Percentiles rank a stretch among this genome's conserved stretches.
These are phyloP conservation scores for Syzygium jambos DNA, from an alignment of 345 rosid genomes.

Conservation along the genomic window DNA sequence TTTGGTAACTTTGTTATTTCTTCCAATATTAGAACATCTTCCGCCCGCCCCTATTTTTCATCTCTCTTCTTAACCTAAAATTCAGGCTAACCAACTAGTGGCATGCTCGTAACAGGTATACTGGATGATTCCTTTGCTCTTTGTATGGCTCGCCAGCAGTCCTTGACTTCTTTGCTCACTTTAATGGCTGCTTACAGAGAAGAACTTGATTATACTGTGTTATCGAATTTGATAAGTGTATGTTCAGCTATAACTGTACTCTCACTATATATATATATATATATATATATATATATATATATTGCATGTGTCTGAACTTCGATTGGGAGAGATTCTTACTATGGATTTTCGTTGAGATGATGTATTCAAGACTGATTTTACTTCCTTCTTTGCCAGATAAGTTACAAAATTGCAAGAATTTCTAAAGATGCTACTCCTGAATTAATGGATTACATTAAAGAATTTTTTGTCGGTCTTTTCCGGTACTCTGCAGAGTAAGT, in stretches of 20 bases:
- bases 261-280: not conserved
- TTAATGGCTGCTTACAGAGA: conserved; percentile 64
- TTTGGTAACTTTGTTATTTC: conserved; percentile 40
- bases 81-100: conserved; percentile 2
- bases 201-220: conserved; percentile 70
- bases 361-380: conserved; percentile 7
- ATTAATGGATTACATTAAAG: conserved; percentile 37
- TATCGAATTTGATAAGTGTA: conserved; percentile 79
- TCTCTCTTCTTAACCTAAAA: not conserved
- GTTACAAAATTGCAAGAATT: conserved; percentile 60
- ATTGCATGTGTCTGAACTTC: too few relatives aligned
- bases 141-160: conserved; percentile 79
- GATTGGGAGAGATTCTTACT: too few relatives aligned
- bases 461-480: conserved; percentile 51
- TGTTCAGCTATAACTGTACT: not conserved
- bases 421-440: conserved; percentile 64
- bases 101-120: conserved; percentile 40
- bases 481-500: conserved; percentile 66
- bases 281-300: too few relatives aligned
- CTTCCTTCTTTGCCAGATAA: conserved; percentile 42
- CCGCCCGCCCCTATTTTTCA: not conserved
- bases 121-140: conserved; percentile 92
- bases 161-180: conserved; percentile 74
- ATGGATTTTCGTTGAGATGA: not conserved
- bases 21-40: not conserved